Conservation (phyloP, 129 eudicot species). For the Heracleum sosnowskyi region DNA sequence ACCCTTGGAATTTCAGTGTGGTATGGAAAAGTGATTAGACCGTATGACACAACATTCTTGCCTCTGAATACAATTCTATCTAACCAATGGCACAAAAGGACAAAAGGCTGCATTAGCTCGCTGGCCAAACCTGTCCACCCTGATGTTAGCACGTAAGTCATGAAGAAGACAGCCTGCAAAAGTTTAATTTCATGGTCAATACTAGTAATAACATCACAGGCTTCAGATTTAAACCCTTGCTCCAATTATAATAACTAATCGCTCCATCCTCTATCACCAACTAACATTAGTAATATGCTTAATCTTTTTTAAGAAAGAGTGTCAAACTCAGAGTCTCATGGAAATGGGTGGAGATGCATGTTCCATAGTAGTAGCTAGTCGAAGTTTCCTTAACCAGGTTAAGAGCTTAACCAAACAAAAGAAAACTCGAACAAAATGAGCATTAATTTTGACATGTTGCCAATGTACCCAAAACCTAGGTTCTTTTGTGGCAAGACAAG, state of each 20-base stretch:
- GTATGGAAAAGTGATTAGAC: conserved; percentile 67
- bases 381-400: neutral
- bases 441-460: neutral
- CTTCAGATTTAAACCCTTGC: neutral
- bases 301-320: too few relatives aligned
- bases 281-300: neutral
- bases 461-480: neutral
- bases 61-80: conserved; percentile 41
- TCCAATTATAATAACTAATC: neutral
- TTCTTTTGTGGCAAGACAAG: neutral
- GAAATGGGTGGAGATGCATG: conserved; percentile 1
- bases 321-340: neutral
- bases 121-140: conserved; percentile 93
- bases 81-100: conserved; percentile 56
- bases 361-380: neutral
- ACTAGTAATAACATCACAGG: neutral
- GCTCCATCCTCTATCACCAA: neutral
- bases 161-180: conserved; percentile 84
- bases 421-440: neutral
- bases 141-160: conserved; percentile 78
- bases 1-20: conserved; percentile 88
- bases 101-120: conserved; percentile 75
- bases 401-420: neutral
- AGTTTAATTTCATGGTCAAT: neutral
- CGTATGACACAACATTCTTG: conserved; percentile 41